Percentiles rank a stretch among this genome's conserved stretches.
phyloP scores from a whole-genome alignment of 164 flowering plant genomes.

The Hamamelis virginiana region DNA sequence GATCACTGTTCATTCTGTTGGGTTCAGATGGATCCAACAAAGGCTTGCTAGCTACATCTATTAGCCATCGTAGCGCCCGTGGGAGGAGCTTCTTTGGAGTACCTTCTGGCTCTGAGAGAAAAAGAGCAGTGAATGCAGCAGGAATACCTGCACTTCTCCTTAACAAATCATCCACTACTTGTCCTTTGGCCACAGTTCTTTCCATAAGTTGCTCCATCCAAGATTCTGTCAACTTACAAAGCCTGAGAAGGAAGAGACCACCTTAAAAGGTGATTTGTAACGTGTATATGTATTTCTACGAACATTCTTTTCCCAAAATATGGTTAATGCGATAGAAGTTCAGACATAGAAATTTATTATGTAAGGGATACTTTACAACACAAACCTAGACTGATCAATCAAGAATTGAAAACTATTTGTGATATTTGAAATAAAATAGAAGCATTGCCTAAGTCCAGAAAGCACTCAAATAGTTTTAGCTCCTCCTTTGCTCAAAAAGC shows the following conservation, averaged over 20 bases:
- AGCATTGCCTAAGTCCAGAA: neutral
- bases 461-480: neutral
- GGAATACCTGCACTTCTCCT: slow-evolving; percentile 99
- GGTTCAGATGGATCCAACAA: slow-evolving; percentile 32
- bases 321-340: neutral
- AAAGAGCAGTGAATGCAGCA: slow-evolving; percentile 90
- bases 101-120: slow-evolving; percentile 97
- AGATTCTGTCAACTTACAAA: slow-evolving; percentile 82
- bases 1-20: slow-evolving; percentile 12
- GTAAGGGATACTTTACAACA: neutral
- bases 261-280: neutral
- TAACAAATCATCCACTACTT: slow-evolving; percentile 87
- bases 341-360: neutral
- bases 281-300: neutral
- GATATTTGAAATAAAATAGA: neutral
- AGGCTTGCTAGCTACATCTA: slow-evolving; percentile 62
- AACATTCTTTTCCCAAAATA: neutral
- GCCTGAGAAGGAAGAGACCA: slow-evolving; percentile 45
- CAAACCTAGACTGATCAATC: neutral
- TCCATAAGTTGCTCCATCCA: slow-evolving; percentile 99
- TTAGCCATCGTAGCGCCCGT: slow-evolving; percentile 78
- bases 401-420: neutral
- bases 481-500: neutral
- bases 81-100: slow-evolving; percentile 94
- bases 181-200: slow-evolving; percentile 80